Evolutionary conservation across 192 early-diverging fungal species (phyloP).

Genomic region (Diversispora epigaea): DNA sequence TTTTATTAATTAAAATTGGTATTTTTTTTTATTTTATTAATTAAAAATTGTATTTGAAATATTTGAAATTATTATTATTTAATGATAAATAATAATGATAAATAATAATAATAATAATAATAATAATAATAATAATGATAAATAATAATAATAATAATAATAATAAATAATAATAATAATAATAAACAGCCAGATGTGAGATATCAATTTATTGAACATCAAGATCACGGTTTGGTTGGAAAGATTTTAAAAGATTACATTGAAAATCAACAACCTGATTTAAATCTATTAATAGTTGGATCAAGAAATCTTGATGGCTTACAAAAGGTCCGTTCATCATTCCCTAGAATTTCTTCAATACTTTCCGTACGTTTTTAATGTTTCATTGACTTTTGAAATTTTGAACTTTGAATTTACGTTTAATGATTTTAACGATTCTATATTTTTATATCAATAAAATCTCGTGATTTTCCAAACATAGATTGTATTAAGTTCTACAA

Average conservation of each 20-base stretch:
- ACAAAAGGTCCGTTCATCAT: conserved; percentile 24
- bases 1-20: not conserved
- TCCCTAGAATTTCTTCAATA: not conserved
- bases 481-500: conserved; percentile 22
- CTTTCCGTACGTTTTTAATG: not conserved
- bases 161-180: too few relatives aligned
- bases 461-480: not conserved
- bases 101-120: not conserved
- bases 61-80: not conserved
- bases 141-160: not conserved
- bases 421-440: not conserved
- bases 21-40: not conserved
- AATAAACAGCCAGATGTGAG: conserved; percentile 4
- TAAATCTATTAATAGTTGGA: conserved; percentile 28
- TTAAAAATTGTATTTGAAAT: not conserved
- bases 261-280: not conserved
- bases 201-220: conserved; percentile 17
- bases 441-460: not conserved
- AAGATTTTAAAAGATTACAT: conserved; percentile 24
- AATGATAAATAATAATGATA: not conserved
- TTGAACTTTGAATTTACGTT: not conserved
- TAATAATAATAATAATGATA: not conserved
- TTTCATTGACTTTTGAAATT: not conserved
- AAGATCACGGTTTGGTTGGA: conserved; percentile 15
- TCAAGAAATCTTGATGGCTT: conserved; percentile 28